A percentile compares a stretch with the other conserved stretches of the same genome.
Evolutionary conservation across 1,284 basidiomycete species (phyloP).

Genomic region (Malassezia dermatis): DNA sequence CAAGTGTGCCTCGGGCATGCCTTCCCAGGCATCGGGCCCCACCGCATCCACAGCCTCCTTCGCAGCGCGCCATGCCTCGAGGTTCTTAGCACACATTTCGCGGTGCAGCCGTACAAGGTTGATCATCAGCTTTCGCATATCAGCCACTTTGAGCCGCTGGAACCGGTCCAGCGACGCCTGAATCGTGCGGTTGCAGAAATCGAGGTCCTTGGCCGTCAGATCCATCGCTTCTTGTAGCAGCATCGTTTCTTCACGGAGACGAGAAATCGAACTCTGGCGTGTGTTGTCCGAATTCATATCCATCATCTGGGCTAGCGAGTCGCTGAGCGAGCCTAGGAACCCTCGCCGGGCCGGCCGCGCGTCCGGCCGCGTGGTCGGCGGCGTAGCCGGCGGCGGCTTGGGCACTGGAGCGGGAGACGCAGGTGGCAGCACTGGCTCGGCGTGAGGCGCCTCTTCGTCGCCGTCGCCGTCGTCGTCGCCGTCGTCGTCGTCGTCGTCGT

Average conservation of each 20-base stretch:
- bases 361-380: background rate
- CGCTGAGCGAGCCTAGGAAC: slow-evolving; percentile 78
- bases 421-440: background rate
- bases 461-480: slow-evolving; percentile 13
- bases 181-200: slow-evolving; percentile 87
- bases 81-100: slow-evolving; percentile 75
- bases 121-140: slow-evolving; percentile 81
- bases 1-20: slow-evolving; percentile 9
- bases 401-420: background rate
- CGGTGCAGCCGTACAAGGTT: slow-evolving; percentile 78
- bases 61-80: slow-evolving; percentile 1
- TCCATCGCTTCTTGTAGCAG: slow-evolving; percentile 39
- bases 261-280: slow-evolving; percentile 78
- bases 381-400: background rate
- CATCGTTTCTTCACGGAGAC: slow-evolving; percentile 79
- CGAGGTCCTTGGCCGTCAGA: slow-evolving; percentile 55
- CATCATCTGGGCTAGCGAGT: slow-evolving; percentile 94
- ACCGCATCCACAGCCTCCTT: background rate
- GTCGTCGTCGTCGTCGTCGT: slow-evolving; percentile 8
- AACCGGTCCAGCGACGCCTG: slow-evolving; percentile 96
- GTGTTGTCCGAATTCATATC: slow-evolving; percentile 95
- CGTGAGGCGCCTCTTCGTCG: background rate
- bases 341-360: slow-evolving; percentile 51
- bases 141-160: slow-evolving; percentile 94
- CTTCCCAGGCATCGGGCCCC: background rate